Evolutionary conservation across 805 yeast species (phyloP), one percentile per base, ranked within the genome.

Genomic region (Cyberlindnera euphorbiae): DNA sequence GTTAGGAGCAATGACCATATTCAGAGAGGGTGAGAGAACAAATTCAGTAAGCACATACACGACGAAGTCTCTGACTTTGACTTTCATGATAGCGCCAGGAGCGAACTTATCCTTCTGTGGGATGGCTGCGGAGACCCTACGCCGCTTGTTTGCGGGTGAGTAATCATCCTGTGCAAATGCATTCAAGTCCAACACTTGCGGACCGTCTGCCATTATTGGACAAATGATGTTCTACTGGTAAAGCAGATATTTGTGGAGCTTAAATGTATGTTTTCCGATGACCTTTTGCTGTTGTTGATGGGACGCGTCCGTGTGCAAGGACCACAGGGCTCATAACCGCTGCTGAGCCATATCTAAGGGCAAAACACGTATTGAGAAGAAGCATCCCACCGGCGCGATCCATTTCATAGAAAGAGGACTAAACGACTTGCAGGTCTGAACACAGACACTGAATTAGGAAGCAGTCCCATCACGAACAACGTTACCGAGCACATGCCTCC

Each of bases 1-100:
- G 56, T 93, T 93, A 10, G 97, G 97, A 0, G 97, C 98, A 35
- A 93, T 82, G 39, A 93, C 83, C 80, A 93, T 77, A 55, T 93
- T 93, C 54, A 93, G 67, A 2, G 80, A 68, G 0, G 97, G 96
- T 0, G 90, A 82, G 38, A 90, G 70, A 26, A 69, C 67, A 58
- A 86, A 87, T 57, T 81, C 88, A 0, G 84, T 77, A 30, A 71
- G 60, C 1, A 76, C 52, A 55, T 82, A 83, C 0, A 89, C 82
- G 54, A 85, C 83, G 61, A 82, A 82, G 55, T 82, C 80, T 45
- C 59, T 59, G 19, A 82, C 67, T 38, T 67, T 70, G 18, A 81
- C 74, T 26, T 72, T 64, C n/a, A 79, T 52, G 27, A 75, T 63
- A 4, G 73, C 56, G 2, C 79, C 80, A 4, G 63, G 55, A n/a